A percentile compares a stretch with the other conserved stretches of the same genome.
phyloP scores from a whole-genome alignment of 2,329 filamentous ascomycete genomes.

The Neocatenulostroma microsporum region DNA sequence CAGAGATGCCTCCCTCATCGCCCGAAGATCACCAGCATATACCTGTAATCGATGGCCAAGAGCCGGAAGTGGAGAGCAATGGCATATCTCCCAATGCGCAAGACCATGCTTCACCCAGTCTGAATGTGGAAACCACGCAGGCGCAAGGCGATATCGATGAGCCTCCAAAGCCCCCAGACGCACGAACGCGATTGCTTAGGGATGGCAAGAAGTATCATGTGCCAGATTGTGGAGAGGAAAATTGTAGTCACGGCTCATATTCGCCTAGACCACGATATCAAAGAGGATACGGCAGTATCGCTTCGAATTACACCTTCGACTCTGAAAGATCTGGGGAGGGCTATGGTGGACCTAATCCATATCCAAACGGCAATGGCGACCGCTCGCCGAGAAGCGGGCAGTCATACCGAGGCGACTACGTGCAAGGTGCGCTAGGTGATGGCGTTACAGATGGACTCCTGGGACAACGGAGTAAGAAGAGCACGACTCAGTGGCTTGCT shows the following conservation, averaged over 20 bases:
- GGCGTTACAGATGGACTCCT: slow-evolving; percentile 38
- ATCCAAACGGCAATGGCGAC: too few relatives aligned
- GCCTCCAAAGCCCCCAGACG: slow-evolving; percentile 27
- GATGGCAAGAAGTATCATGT: slow-evolving; percentile 23
- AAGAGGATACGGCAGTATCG: slow-evolving; percentile 40
- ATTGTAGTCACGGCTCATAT: slow-evolving; percentile 67
- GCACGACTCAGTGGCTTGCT: slow-evolving; percentile 63
- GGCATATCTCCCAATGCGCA: slow-evolving; percentile 27
- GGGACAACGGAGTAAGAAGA: slow-evolving; percentile 53
- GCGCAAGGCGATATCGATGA: slow-evolving; percentile 17
- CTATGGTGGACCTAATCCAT: slow-evolving; percentile 32
- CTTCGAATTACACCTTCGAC: slow-evolving; percentile 25
- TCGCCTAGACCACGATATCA: slow-evolving; percentile 57
- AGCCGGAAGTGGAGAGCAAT: slow-evolving; percentile 14
- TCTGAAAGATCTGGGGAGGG: slow-evolving; percentile 22
- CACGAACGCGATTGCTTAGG: slow-evolving; percentile 33
- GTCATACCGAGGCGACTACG: slow-evolving; percentile 21
- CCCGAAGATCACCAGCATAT: slow-evolving; percentile 30
- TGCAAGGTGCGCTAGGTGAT: slow-evolving; percentile 36
- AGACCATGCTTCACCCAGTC: slow-evolving; percentile 27
- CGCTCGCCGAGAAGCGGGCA: slow-evolving; percentile 4
- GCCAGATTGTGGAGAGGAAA: slow-evolving; percentile 10
- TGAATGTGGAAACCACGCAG: slow-evolving; percentile 21
- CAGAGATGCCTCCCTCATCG: slow-evolving; percentile 37
- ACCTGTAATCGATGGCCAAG: neutral